Evolutionary conservation across 371 early-diverging fungal genomes (phyloP), one percentile per base, ranked within the genome.

Genomic region (Smittium culicis): DNA sequence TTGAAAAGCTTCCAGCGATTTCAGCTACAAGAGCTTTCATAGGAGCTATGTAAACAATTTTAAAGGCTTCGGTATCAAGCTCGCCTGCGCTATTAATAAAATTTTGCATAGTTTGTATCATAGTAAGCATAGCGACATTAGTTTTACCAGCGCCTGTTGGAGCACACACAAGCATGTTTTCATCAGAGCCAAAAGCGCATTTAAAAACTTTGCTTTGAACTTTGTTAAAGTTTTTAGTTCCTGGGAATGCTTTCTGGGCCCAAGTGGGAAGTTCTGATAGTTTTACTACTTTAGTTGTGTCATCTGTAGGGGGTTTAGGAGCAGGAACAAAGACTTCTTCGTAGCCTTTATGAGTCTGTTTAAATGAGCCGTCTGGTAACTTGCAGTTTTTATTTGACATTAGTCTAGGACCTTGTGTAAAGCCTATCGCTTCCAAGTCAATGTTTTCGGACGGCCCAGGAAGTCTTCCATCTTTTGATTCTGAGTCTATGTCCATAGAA

Each of bases 11-110:
- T 32, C 84, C 85, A 20, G 94, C 93, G 88, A 99, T 92, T 84
- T 99, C 99, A 66, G 91, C 88, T n/a, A 98, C 99, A 64, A 99
- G 80, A 8, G 99, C 99, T 76, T 98, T 99, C 99, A 99, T 99
- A 3, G 99, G 99, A 3, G 98, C 99, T 72, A 99, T 86, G 79
- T 99, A 99, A 35, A 99, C 89, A 72, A 99, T 91, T 80, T 97
- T 97, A 84, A 93, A 94, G 0, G 77, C 75, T 69, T 94, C 93
- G 69, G 86, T 71, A 66, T 86, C 86, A 66, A 94, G 84, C 1
- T 75, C 72, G n/a, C 91, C 91, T 1, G 89, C 88, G 1, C 82
- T 80, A 66, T 93, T 83, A 35, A 85, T 81, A 75, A 89, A 79
- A 73, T 92, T 86, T 60, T 83, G 83, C 64, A 95, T 80, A 73